Base-by-base conservation (phyloP, 2,329 filamentous ascomycete species). In the Microascus cirrosus region DNA sequence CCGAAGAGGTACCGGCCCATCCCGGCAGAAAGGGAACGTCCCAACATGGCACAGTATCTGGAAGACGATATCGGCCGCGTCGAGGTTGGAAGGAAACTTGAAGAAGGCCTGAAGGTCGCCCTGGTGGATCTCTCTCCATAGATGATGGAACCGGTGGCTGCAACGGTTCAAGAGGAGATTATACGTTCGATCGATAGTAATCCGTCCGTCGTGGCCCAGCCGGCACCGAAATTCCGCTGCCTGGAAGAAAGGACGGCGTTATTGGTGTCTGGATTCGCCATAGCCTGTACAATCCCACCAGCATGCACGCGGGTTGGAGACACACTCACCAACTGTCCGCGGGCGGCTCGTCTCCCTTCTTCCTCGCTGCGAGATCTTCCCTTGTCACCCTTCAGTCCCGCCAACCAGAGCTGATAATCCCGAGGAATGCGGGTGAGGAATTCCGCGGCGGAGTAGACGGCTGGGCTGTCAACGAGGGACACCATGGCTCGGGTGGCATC, bases 1-100 rank as follows among this genome's bases (percentile, higher is more conserved):
- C 10, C 86, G 84, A 54, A 91, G 70, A 2, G 89, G 83, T 2
- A 79, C 84, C 0, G 87, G 87, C 0, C 86, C 86, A 64, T 89
- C 83, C 56, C 81, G 78, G 2, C 87, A 75, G 62, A 90, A 90
- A 0, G 87, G 87, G 60, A 91, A 90, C 1, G 87, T 84, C 35
- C 84, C 87, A 1, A 90, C 74, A 63, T 85, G 87, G 4, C 84
- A 85, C 2, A 85, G 69, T 77, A 89, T 86, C 64, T 88, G 85
- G 65, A 88, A 90, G 53, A 90, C 66, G 51, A 90, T 78, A 1
- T 85, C 79, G 3, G 85, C 86, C 8, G 81, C 85, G 55, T 77
- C 79, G 28, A 90, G 73, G 28, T 85, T 78, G 66, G 90, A 86
- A 3, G 87, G 87, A 22, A 91, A 78, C 70, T 88, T 85, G 52